A percentile compares a stretch with the other conserved stretches of the same genome.
These are phyloP conservation scores for Phytopythium sindhum DNA, from an alignment of 352 stramenopile genomes.

Conservation along the genomic window DNA sequence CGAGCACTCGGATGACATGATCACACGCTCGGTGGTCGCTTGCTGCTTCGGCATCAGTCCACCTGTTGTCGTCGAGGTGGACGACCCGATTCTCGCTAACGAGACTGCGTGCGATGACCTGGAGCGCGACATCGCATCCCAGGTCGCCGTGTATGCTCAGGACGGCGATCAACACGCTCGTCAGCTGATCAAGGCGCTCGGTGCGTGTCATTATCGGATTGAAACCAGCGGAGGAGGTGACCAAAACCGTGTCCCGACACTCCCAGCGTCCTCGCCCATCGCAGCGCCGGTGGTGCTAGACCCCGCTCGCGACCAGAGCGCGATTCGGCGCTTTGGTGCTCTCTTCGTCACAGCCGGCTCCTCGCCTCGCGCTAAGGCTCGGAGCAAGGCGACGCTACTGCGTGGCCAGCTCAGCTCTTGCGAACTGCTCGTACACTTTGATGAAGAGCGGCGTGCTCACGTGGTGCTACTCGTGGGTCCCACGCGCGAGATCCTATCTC, in stretches of 20 bases:
- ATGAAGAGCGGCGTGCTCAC: slow-evolving; percentile 40
- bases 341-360: slow-evolving; percentile 26
- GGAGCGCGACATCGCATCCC: slow-evolving; percentile 40
- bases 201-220: slow-evolving; percentile 35
- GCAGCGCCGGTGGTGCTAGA: slow-evolving; percentile 36
- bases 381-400: slow-evolving; percentile 20
- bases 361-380: slow-evolving; percentile 11
- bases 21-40: slow-evolving; percentile 41
- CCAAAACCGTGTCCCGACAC: slow-evolving; percentile 21
- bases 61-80: slow-evolving; percentile 39
- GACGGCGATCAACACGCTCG: slow-evolving; percentile 27
- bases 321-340: slow-evolving; percentile 43
- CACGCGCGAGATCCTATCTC: slow-evolving; percentile 43
- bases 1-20: slow-evolving; percentile 31
- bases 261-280: slow-evolving; percentile 38
- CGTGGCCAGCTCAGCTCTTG: slow-evolving; percentile 45
- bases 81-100: slow-evolving; percentile 39
- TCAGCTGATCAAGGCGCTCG: slow-evolving; percentile 41
- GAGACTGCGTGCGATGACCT: slow-evolving; percentile 38
- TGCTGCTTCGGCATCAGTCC: slow-evolving; percentile 39
- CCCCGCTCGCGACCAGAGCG: slow-evolving; percentile 38
- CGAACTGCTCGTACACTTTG: slow-evolving; percentile 57
- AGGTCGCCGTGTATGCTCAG: slow-evolving; percentile 33
- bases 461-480: slow-evolving; percentile 47
- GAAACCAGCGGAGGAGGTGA: slow-evolving; percentile 9